Percentiles rank a stretch among this genome's conserved stretches.
These are phyloP conservation scores for Tuber umbilicatum DNA, from an alignment of 495 filamentous ascomycete species.

Conservation along the genomic window DNA sequence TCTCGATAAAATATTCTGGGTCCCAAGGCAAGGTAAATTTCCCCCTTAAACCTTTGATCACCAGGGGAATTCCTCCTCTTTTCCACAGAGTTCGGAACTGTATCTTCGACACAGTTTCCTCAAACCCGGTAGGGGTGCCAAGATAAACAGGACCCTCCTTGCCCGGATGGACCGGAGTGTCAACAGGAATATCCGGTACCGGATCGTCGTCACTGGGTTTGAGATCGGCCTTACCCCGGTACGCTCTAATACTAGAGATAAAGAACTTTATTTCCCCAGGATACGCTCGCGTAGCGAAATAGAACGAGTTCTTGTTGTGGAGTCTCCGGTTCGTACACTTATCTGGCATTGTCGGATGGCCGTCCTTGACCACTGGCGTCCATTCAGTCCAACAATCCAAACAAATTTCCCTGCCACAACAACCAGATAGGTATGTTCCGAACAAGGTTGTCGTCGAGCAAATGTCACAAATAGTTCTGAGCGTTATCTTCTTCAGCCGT, in stretches of 20 bases:
- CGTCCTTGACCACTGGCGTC: slow-evolving; percentile 13
- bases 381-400: slow-evolving; percentile 40
- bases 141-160: slow-evolving; percentile 28
- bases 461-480: slow-evolving; percentile 35
- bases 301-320: slow-evolving; percentile 24
- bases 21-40: slow-evolving; percentile 41
- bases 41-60: slow-evolving; percentile 31
- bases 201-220: slow-evolving; percentile 12
- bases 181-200: slow-evolving; percentile 24
- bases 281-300: slow-evolving; percentile 35
- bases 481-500: slow-evolving; percentile 23
- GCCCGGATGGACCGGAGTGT: slow-evolving; percentile 11
- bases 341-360: slow-evolving; percentile 15
- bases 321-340: slow-evolving; percentile 26
- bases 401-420: slow-evolving; percentile 41
- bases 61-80: slow-evolving; percentile 34
- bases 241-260: neutral
- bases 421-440: slow-evolving; percentile 40
- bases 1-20: slow-evolving; percentile 34
- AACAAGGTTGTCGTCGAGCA: slow-evolving; percentile 40
- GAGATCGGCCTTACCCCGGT: neutral
- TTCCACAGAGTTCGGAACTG: slow-evolving; percentile 32
- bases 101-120: slow-evolving; percentile 13
- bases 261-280: slow-evolving; percentile 27
- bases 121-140: slow-evolving; percentile 25